Percentiles rank a stretch among this genome's conserved stretches.
These are phyloP conservation scores for Ensete ventricosum DNA, from an alignment of 176 grass and related monocot species.

Conservation along the genomic window DNA sequence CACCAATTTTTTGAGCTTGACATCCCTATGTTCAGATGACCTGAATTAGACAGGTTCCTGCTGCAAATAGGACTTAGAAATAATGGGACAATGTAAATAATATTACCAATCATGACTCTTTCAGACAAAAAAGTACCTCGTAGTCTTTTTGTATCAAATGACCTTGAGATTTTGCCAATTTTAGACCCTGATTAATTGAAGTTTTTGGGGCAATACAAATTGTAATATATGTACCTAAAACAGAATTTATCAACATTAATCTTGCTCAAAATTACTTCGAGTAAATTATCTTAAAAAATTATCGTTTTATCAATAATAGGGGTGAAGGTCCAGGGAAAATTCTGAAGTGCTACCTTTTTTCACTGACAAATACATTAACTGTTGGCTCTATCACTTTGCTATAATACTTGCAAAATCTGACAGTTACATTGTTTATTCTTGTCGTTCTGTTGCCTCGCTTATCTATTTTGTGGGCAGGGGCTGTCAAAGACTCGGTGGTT, in stretches of 20 bases:
- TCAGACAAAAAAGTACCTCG: neutral
- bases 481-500: constrained; percentile 84
- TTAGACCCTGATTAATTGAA: neutral
- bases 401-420: neutral
- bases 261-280: neutral
- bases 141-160: neutral
- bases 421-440: constrained; percentile 1
- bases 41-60: no score
- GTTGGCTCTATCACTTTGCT: neutral
- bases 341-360: neutral
- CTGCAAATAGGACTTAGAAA: no score
- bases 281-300: neutral
- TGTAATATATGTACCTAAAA: neutral
- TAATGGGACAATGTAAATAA: no score
- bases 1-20: no score
- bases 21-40: no score
- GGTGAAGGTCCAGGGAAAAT: neutral
- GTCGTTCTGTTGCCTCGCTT: neutral
- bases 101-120: no score
- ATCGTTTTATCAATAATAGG: neutral
- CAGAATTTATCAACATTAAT: neutral
- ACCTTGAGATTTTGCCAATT: neutral
- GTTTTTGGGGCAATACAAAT: neutral
- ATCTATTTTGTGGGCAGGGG: constrained; percentile 45
- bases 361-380: neutral